Evolutionary conservation across 805 yeast species (phyloP).

Genomic region (Lipomyces lipofer): DNA sequence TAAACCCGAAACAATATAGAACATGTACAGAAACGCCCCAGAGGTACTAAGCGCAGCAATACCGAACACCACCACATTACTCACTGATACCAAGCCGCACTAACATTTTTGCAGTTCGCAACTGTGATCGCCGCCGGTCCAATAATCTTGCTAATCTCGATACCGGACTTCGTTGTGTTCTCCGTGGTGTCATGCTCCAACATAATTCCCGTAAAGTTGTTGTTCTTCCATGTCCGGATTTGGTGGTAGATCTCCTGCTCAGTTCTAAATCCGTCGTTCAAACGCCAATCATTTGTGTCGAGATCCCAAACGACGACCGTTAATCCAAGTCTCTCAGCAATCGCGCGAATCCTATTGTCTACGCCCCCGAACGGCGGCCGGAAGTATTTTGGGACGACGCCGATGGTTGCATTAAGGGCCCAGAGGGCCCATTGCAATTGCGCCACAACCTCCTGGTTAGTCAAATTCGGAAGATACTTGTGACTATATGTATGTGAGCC

Average conservation of each 20-base stretch:
- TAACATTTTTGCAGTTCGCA: conserved; percentile 12
- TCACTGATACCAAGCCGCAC: conserved; percentile 16
- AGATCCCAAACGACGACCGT: conserved; percentile 87
- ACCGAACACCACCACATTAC: too few relatives aligned
- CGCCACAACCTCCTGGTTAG: conserved; percentile 81
- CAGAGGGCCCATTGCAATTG: conserved; percentile 93
- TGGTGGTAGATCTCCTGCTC: conserved; percentile 57
- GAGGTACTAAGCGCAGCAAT: too few relatives aligned
- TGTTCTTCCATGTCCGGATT: conserved; percentile 54
- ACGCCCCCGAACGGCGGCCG: conserved; percentile 97
- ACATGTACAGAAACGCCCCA: too few relatives aligned
- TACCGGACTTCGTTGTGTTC: conserved; percentile 68
- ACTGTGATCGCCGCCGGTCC: conserved; percentile 40
- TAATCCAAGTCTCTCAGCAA: conserved; percentile 81
- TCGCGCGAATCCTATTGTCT: conserved; percentile 80
- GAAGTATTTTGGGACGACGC: conserved; percentile 86
- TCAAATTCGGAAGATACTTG: conserved; percentile 71
- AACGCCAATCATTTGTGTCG: conserved; percentile 89
- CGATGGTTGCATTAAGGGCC: conserved; percentile 96
- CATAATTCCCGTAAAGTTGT: conserved; percentile 56
- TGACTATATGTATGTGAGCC: conserved; percentile 96
- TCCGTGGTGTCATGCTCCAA: conserved; percentile 81
- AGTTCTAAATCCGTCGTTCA: conserved; percentile 54
- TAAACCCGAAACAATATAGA: too few relatives aligned
- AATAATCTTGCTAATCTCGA: conserved; percentile 56